These are phyloP conservation scores for Linanthus parryae DNA, from an alignment of 148 eudicot genomes.

Conservation along the genomic window DNA sequence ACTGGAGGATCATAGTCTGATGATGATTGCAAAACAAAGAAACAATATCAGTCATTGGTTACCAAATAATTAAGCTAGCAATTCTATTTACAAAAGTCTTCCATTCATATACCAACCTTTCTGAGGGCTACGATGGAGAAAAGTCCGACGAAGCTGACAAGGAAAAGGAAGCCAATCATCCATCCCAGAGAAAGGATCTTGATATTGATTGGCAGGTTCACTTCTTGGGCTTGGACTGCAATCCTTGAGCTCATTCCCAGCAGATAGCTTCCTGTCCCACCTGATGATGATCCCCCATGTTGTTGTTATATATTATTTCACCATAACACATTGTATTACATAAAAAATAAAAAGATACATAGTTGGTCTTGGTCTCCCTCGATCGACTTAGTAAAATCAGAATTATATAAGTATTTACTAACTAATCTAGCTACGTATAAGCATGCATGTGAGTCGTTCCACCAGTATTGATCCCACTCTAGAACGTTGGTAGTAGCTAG, in stretches of 20 bases:
- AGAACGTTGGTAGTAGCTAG: too few relatives aligned
- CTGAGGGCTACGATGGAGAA: constrained; percentile 29
- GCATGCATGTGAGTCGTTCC: too few relatives aligned
- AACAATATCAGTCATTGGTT: background rate
- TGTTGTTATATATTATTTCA: background rate
- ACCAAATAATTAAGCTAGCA: background rate
- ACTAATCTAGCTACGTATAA: too few relatives aligned
- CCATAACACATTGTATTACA: background rate
- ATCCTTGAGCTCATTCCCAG: constrained; percentile 26
- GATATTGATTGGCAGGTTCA: constrained; percentile 18
- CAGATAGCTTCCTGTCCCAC: constrained; percentile 30
- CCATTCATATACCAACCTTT: constrained; percentile 15
- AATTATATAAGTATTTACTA: too few relatives aligned
- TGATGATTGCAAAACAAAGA: background rate
- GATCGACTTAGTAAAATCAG: too few relatives aligned
- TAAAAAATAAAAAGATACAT: background rate
- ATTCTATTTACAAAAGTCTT: background rate
- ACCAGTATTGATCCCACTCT: too few relatives aligned
- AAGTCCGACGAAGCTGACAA: constrained; percentile 34
- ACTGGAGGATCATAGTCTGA: constrained; percentile 32
- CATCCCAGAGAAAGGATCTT: constrained; percentile 22
- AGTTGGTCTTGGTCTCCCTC: background rate
- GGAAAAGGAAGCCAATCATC: constrained; percentile 24
- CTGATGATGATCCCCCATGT: constrained; percentile 12
- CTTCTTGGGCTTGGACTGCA: constrained; percentile 20